These are phyloP conservation scores for Chytriomyces hyalinus DNA, from an alignment of 192 early-diverging fungal genomes.

Conservation along the genomic window DNA sequence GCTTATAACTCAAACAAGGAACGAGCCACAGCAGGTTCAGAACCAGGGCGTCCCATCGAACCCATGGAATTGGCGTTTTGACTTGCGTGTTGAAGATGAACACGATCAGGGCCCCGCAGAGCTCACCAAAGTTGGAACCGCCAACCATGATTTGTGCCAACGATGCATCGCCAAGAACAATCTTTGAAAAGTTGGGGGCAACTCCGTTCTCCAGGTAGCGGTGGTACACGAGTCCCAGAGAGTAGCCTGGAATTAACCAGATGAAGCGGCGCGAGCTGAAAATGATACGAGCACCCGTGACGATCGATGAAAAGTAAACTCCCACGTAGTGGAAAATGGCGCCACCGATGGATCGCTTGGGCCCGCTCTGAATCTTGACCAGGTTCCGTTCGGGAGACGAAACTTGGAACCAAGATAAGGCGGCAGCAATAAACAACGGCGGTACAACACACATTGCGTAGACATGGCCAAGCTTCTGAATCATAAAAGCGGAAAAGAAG, in stretches of 20 bases:
- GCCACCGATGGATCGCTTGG: conserved; percentile 15
- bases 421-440: conserved; percentile 54
- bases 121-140: conserved; percentile 68
- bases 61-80: conserved; percentile 60
- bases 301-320: conserved; percentile 53
- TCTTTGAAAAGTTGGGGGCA: conserved; percentile 13
- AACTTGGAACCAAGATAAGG: conserved; percentile 54
- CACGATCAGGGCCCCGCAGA: conserved; percentile 44
- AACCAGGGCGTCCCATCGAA: conserved; percentile 42
- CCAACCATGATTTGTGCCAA: conserved; percentile 55
- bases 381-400: conserved; percentile 33
- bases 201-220: conserved; percentile 58
- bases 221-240: conserved; percentile 48
- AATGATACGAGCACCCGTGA: conserved; percentile 51
- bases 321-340: conserved; percentile 47
- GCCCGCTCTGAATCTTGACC: neutral
- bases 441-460: conserved; percentile 55
- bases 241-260: conserved; percentile 66
- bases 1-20: conserved; percentile 36
- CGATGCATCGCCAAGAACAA: conserved; percentile 55
- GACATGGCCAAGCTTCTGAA: conserved; percentile 38
- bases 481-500: no score
- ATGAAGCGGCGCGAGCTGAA: conserved; percentile 58
- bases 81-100: conserved; percentile 45
- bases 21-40: conserved; percentile 41